Conservation (phyloP, 768 basidiomycete species). For the Kwoniella dendrophila region DNA sequence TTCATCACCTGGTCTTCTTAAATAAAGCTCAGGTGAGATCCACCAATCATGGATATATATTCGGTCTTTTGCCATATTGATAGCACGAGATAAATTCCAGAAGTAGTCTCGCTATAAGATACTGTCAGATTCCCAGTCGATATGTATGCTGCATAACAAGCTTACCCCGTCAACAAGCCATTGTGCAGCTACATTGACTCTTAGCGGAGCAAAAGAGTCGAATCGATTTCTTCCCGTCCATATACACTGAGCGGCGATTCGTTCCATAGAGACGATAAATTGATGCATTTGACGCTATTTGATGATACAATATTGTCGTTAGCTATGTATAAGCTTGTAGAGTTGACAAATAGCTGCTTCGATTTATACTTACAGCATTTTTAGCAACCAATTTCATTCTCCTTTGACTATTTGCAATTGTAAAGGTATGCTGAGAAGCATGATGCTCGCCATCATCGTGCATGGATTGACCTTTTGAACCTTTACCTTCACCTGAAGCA, state of each 20-base stretch:
- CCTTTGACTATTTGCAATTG: constrained; percentile 87
- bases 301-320: not conserved
- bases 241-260: constrained; percentile 71
- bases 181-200: constrained; percentile 89
- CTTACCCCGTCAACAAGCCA: constrained; percentile 97
- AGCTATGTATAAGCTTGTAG: not conserved
- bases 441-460: constrained; percentile 62
- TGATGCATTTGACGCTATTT: constrained; percentile 88
- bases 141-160: constrained; percentile 16
- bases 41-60: constrained; percentile 99
- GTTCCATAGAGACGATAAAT: constrained; percentile 89
- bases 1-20: constrained; percentile 81
- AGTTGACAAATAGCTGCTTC: not conserved
- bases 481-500: constrained; percentile 49
- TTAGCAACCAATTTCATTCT: constrained; percentile 80
- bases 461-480: constrained; percentile 56
- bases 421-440: constrained; percentile 92
- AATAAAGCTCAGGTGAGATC: constrained; percentile 70
- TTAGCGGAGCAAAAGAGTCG: constrained; percentile 88
- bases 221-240: constrained; percentile 84
- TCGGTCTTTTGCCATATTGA: constrained; percentile 79
- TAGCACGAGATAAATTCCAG: constrained; percentile 92
- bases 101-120: constrained; percentile 84
- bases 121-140: constrained; percentile 9
- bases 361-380: constrained; percentile 67